Percentiles rank a stretch among this genome's conserved stretches.
Conservation (phyloP, 306 rosid genomes). For the Hippophae rhamnoides region DNA sequence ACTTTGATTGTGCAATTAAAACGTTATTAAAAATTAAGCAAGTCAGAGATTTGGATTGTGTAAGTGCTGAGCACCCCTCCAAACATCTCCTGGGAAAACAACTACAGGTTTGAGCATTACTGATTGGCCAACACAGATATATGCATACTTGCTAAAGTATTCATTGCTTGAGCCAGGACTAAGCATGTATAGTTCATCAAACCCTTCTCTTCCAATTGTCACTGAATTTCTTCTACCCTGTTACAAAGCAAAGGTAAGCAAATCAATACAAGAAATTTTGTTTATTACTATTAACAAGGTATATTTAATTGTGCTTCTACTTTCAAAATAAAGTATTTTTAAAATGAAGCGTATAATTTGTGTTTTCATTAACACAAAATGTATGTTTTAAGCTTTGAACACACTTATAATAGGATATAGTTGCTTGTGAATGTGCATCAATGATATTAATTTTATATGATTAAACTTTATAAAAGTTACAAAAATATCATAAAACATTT, state of each 20-base stretch:
- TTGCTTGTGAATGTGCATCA: no score
- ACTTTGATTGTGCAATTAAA: not conserved
- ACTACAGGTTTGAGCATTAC: constrained; percentile 56
- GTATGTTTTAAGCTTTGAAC: no score
- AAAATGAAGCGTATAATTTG: no score
- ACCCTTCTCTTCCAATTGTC: constrained; percentile 56
- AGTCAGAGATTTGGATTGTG: constrained; percentile 59
- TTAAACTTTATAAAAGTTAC: no score
- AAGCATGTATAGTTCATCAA: constrained; percentile 60
- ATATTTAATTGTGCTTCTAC: no score
- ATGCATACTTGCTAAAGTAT: constrained; percentile 48
- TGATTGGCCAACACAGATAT: constrained; percentile 59
- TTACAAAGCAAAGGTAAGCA: constrained; percentile 3
- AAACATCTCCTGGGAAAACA: constrained; percentile 36
- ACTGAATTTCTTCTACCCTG: constrained; percentile 95
- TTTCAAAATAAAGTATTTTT: no score
- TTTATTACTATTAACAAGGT: not conserved
- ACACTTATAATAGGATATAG: no score
- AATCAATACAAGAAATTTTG: not conserved
- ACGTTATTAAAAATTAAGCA: constrained; percentile 1
- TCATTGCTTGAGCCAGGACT: constrained; percentile 71
- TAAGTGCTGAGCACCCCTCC: constrained; percentile 56
- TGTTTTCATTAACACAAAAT: no score
- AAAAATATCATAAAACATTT: no score
- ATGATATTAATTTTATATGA: no score